Evolutionary conservation across 768 basidiomycete species (phyloP).

Genomic region (Porphyrellus cyaneotinctus): DNA sequence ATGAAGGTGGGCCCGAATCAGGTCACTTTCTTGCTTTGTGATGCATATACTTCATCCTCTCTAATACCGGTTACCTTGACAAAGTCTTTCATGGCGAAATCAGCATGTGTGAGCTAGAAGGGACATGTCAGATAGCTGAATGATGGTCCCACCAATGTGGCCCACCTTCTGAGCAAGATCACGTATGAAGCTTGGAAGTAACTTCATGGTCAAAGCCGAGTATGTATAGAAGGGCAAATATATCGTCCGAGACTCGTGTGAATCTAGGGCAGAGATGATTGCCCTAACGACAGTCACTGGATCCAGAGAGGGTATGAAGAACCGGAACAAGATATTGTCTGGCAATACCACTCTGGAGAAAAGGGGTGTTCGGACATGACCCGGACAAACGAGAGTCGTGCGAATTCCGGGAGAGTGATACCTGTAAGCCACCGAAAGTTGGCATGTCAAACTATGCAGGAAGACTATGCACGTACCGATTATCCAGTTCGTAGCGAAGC

Average conservation of each 20-base stretch:
- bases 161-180: slow-evolving; percentile 77
- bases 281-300: slow-evolving; percentile 75
- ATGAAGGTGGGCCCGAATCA: slow-evolving; percentile 1
- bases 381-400: slow-evolving; percentile 84
- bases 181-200: slow-evolving; percentile 67
- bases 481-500: slow-evolving; percentile 84
- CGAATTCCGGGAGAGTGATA: slow-evolving; percentile 73
- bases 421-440: slow-evolving; percentile 31
- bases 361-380: slow-evolving; percentile 73
- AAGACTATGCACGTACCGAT: slow-evolving; percentile 44
- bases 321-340: slow-evolving; percentile 48
- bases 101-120: slow-evolving; percentile 58
- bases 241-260: slow-evolving; percentile 69
- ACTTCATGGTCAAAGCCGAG: slow-evolving; percentile 49
- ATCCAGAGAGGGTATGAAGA: slow-evolving; percentile 71
- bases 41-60: slow-evolving; percentile 44
- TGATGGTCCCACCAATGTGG: not conserved
- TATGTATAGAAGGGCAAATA: slow-evolving; percentile 70
- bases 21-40: slow-evolving; percentile 8
- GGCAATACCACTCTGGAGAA: slow-evolving; percentile 62
- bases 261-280: slow-evolving; percentile 79
- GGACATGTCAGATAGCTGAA: slow-evolving; percentile 8
- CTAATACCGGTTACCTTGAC: slow-evolving; percentile 59
- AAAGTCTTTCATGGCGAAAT: slow-evolving; percentile 68
- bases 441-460: not conserved